Evolutionary conservation across 352 stramenopile species (phyloP).

Genomic region (Globisporangium abappressorium): DNA sequence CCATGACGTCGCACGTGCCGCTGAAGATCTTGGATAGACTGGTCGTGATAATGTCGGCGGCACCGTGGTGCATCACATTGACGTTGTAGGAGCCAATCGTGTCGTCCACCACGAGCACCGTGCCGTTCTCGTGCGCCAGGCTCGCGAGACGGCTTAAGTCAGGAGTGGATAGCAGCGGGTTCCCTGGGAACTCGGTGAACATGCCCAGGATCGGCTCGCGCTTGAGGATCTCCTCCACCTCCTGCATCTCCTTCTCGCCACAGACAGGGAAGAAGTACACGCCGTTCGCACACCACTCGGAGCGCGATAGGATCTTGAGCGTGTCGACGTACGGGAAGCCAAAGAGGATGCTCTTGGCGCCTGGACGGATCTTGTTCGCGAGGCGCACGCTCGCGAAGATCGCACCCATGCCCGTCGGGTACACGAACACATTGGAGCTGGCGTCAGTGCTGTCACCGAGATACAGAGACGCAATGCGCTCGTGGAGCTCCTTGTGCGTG

Average conservation of each 20-base stretch:
- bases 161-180: constrained; percentile 86
- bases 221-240: constrained; percentile 66
- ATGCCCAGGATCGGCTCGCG: constrained; percentile 80
- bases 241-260: constrained; percentile 51
- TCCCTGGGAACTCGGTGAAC: constrained; percentile 93
- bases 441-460: constrained; percentile 17
- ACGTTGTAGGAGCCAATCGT: constrained; percentile 91
- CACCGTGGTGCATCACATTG: constrained; percentile 73
- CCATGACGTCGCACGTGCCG: constrained; percentile 90
- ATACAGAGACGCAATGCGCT: constrained; percentile 60
- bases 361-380: constrained; percentile 38
- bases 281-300: constrained; percentile 81
- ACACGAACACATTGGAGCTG: constrained; percentile 54
- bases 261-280: constrained; percentile 90
- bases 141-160: constrained; percentile 80
- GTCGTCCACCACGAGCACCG: constrained; percentile 88
- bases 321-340: constrained; percentile 95
- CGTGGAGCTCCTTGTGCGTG: constrained; percentile 37
- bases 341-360: constrained; percentile 82
- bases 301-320: constrained; percentile 88
- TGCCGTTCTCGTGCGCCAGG: constrained; percentile 84
- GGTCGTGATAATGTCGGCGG: constrained; percentile 88
- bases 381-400: constrained; percentile 86
- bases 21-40: constrained; percentile 94
- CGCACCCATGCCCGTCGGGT: constrained; percentile 86